Conservation (phyloP, 108 stramenopile species). For the Nitzschia palea region DNA sequence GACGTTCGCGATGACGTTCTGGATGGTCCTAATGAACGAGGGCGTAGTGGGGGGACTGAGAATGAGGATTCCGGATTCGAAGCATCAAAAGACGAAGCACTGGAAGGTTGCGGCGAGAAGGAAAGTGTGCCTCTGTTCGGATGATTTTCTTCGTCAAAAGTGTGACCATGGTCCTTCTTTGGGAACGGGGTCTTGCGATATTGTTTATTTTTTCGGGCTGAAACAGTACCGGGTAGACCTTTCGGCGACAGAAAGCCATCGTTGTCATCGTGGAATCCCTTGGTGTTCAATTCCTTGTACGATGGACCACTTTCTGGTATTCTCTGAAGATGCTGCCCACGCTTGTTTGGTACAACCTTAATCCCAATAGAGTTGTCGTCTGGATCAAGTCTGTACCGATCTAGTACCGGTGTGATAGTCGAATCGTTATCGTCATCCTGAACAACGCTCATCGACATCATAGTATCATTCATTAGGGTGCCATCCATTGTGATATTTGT, state of each 20-base stretch:
- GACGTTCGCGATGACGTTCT: background rate
- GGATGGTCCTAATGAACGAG: slow-evolving; percentile 16
- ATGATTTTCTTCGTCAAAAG: slow-evolving; percentile 31
- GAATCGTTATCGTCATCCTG: slow-evolving; percentile 24
- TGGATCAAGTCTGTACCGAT: slow-evolving; percentile 43
- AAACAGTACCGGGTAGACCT: slow-evolving; percentile 16
- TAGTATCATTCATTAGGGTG: slow-evolving; percentile 36
- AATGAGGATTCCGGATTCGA: slow-evolving; percentile 12
- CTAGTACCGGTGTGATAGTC: slow-evolving; percentile 44
- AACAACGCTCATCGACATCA: slow-evolving; percentile 2
- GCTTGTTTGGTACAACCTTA: slow-evolving; percentile 54
- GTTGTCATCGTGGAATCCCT: background rate
- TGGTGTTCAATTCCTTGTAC: background rate
- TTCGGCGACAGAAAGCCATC: slow-evolving; percentile 19
- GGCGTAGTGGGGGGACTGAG: slow-evolving; percentile 29
- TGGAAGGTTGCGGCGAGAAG: background rate
- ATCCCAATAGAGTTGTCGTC: slow-evolving; percentile 40
- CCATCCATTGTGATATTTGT: slow-evolving; percentile 46
- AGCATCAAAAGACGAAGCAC: background rate
- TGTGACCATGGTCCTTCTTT: slow-evolving; percentile 20
- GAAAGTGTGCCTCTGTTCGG: slow-evolving; percentile 15
- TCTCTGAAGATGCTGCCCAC: slow-evolving; percentile 4
- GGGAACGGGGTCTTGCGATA: slow-evolving; percentile 41
- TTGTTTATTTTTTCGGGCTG: slow-evolving; percentile 26
- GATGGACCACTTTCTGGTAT: background rate